phyloP scores from a whole-genome alignment of 108 stramenopile species.

The Nitzschia sp. region DNA sequence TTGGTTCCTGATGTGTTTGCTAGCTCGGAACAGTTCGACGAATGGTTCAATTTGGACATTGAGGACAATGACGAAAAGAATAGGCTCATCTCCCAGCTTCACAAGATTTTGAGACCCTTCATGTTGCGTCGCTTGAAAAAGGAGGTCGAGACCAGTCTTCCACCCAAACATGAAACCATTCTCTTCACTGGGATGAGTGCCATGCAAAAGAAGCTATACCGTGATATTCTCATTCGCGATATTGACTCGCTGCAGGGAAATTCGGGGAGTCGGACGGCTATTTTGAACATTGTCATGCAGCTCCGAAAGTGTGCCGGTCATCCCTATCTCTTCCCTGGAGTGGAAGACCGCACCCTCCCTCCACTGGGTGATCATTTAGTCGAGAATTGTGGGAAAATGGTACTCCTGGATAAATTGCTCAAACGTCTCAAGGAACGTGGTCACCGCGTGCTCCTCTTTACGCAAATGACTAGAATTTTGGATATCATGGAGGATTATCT shows the following conservation, averaged over 20 bases:
- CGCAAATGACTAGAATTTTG: constrained; percentile 95
- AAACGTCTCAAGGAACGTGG: constrained; percentile 81
- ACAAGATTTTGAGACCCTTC: constrained; percentile 96
- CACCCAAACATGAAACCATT: constrained; percentile 90
- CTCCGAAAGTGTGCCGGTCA: constrained; percentile 97
- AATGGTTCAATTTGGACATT: constrained; percentile 91
- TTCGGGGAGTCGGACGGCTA: constrained; percentile 66
- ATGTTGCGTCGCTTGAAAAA: constrained; percentile 97
- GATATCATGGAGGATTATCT: constrained; percentile 94
- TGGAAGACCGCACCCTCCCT: constrained; percentile 88
- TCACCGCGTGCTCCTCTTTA: constrained; percentile 94
- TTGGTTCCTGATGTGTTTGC: constrained; percentile 85
- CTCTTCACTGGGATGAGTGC: constrained; percentile 87
- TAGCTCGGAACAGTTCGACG: constrained; percentile 91
- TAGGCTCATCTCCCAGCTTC: constrained; percentile 91
- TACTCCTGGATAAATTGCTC: constrained; percentile 89
- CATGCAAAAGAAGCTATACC: constrained; percentile 92
- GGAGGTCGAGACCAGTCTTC: constrained; percentile 87
- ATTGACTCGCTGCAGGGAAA: constrained; percentile 76
- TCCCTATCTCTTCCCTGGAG: constrained; percentile 97
- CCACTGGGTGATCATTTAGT: constrained; percentile 89
- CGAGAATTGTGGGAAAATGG: constrained; percentile 84
- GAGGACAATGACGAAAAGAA: constrained; percentile 89
- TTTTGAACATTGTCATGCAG: constrained; percentile 98
- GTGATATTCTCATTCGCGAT: constrained; percentile 84